A percentile compares a stretch with the other conserved stretches of the same genome.
phyloP scores from a whole-genome alignment of 148 eudicot genomes.

The Talinum fruticosum region DNA sequence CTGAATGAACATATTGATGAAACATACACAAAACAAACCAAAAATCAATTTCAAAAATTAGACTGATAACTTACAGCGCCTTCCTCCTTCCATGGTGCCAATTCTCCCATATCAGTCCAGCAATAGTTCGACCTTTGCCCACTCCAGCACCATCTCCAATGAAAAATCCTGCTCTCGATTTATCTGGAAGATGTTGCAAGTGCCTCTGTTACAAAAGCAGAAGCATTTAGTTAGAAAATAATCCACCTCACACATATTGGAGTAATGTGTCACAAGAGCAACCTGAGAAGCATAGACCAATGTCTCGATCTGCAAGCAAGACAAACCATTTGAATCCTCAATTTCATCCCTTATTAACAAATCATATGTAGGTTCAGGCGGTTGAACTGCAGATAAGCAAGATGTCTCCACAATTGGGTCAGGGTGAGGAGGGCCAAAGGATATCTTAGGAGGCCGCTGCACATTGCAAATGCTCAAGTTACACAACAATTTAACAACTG shows the following conservation, averaged over 20 bases:
- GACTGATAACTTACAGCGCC: conserved; percentile 67
- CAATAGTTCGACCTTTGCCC: conserved; percentile 99
- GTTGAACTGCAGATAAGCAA: conserved; percentile 91
- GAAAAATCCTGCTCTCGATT: conserved; percentile 91
- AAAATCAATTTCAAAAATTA: not conserved
- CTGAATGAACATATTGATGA: not conserved
- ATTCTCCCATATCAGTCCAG: conserved; percentile 96
- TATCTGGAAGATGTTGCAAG: conserved; percentile 80
- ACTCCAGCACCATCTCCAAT: conserved; percentile 99
- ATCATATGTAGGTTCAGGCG: conserved; percentile 95
- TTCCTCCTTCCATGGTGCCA: conserved; percentile 90
- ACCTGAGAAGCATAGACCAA: conserved; percentile 98
- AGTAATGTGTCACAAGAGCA: conserved; percentile 19
- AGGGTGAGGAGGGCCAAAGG: conserved; percentile 94
- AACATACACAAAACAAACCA: conserved; percentile 2
- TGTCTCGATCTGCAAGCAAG: conserved; percentile 95
- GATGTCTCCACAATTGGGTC: conserved; percentile 99
- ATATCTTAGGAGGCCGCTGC: conserved; percentile 90
- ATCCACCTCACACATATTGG: conserved; percentile 8
- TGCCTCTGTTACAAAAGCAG: conserved; percentile 66
- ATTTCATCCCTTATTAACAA: conserved; percentile 66
- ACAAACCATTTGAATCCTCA: conserved; percentile 65
- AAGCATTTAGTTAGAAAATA: conserved; percentile 16
- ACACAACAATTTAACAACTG: conserved; percentile 8
- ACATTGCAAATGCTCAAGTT: conserved; percentile 22